Conservation (phyloP, 345 rosid genomes). For the Boechera divaricarpa region DNA sequence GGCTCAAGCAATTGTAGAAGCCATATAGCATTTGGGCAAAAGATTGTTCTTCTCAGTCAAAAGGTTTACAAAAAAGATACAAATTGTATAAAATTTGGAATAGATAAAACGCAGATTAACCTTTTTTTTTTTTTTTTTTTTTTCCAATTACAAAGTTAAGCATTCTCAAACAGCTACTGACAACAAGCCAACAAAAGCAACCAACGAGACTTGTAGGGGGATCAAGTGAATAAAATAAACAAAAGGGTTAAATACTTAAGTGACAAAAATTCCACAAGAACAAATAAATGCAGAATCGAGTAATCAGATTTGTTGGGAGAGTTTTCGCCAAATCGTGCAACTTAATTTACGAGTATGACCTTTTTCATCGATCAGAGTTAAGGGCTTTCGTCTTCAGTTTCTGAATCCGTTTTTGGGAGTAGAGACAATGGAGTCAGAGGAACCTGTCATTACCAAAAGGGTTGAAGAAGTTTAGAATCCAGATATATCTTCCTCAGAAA, state of each 20-base stretch:
- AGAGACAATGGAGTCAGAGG: conserved; percentile 71
- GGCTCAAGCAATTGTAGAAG: conserved; percentile 6
- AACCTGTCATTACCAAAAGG: conserved; percentile 52
- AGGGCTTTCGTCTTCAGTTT: conserved; percentile 50
- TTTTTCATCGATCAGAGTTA: conserved; percentile 48
- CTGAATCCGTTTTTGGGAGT: conserved; percentile 43
- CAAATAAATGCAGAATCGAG: conserved; percentile 35
- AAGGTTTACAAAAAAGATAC: neutral
- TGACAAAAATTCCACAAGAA: conserved; percentile 40
- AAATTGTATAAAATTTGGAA: neutral
- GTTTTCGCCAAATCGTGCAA: conserved; percentile 25
- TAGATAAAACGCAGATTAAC: neutral
- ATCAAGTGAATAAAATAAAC: conserved; percentile 26
- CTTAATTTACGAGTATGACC: conserved; percentile 41
- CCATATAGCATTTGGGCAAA: neutral
- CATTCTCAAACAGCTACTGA: conserved; percentile 15
- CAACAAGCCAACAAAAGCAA: conserved; percentile 37
- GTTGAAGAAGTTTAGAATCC: neutral
- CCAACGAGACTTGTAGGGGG: conserved; percentile 5
- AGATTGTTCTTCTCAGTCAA: neutral
- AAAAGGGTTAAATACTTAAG: conserved; percentile 20
- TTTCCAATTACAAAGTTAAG: conserved; percentile 31
- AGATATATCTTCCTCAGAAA: neutral
- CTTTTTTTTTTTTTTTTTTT: neutral
- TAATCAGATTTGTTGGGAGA: conserved; percentile 24